Evolutionary conservation across 1,139 yeast species (phyloP), one percentile per base, ranked within the genome.

Genomic region (Diutina mesorugosa): DNA sequence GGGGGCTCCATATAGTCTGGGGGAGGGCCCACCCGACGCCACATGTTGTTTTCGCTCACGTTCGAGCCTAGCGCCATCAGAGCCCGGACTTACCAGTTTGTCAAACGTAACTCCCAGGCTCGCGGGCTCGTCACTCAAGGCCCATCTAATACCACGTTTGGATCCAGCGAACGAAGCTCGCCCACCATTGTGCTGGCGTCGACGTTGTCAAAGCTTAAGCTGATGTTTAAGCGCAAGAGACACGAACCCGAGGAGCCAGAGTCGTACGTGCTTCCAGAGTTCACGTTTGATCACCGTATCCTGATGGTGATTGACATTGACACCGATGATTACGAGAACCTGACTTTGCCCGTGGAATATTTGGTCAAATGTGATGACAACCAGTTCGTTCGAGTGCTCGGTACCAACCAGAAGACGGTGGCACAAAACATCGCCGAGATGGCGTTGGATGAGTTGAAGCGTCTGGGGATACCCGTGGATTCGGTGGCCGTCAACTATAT

Each of bases 391-490:
- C 45, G 53, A 10, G 53, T 50, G n/a, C 18, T 50, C 26, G 53
- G 53, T 2, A 50, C 53, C 53, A 50, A 50, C 45, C 41, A 50
- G 32, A 50, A 50, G 53, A 50, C 53, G 45, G 53, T 50, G 53
- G 53, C 53, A 3, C 53, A 50, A 16, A 50, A 50, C 29, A 50
- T 50, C 21, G 53, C 53, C 53, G 53, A 50, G 32, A 50, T 50
- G 53, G 53, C 53, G 53, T 12, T 50, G 28, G 53, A 50, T 16
- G 53, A 50, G 35, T 50, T 50, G 26, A n/a, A 29, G 28, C 53
- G 53, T 10, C 32, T 16, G 45, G 53, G 53, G 45, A 32, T 50
- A 5, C n/a, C 53, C 7, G 45, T 50, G 45, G 35, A 50, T 16
- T 38, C 32, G 53, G 53, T 50, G 45, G 29, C 32, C 7, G 53